Conservation (phyloP, 2,329 filamentous ascomycete species). For the Xylaria arbuscula region DNA sequence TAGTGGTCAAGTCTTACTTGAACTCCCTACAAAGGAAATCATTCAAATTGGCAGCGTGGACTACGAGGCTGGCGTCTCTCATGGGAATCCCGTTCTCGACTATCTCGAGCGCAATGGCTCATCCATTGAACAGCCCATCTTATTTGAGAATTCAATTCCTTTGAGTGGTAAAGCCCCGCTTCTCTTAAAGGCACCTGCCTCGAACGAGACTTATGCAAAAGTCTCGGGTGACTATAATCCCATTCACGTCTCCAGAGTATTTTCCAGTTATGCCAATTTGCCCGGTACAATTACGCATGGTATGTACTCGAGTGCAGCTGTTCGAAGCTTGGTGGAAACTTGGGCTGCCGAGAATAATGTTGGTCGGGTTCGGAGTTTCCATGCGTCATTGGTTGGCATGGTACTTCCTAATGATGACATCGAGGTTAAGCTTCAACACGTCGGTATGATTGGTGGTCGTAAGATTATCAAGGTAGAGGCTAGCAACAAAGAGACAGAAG, state of each 20-base stretch:
- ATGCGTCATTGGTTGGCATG: conserved; percentile 97
- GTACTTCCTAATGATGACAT: conserved; percentile 96
- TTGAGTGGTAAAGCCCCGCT: conserved; percentile 92
- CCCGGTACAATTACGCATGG: conserved; percentile 98
- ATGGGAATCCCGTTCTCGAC: conserved; percentile 96
- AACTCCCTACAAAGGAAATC: conserved; percentile 95
- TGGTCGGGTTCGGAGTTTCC: conserved; percentile 96
- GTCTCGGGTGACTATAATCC: conserved; percentile 99
- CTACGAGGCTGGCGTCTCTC: conserved; percentile 89
- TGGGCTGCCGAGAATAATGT: conserved; percentile 99
- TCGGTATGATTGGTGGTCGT: conserved; percentile 96
- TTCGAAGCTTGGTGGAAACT: conserved; percentile 94
- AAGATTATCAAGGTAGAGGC: conserved; percentile 99
- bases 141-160: conserved; percentile 97
- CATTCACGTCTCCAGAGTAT: conserved; percentile 97
- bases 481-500: conserved; percentile 93
- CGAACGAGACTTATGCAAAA: conserved; percentile 97
- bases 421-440: conserved; percentile 93
- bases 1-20: conserved; percentile 88
- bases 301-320: conserved; percentile 98
- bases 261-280: conserved; percentile 93
- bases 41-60: conserved; percentile 98
- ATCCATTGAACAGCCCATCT: conserved; percentile 93
- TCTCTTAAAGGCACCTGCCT: conserved; percentile 88
- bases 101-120: conserved; percentile 93